Percentiles rank a stretch among this genome's conserved stretches.
Evolutionary conservation across 192 early-diverging fungal genomes (phyloP).

Genomic region (Rhizophagus prolifer): DNA sequence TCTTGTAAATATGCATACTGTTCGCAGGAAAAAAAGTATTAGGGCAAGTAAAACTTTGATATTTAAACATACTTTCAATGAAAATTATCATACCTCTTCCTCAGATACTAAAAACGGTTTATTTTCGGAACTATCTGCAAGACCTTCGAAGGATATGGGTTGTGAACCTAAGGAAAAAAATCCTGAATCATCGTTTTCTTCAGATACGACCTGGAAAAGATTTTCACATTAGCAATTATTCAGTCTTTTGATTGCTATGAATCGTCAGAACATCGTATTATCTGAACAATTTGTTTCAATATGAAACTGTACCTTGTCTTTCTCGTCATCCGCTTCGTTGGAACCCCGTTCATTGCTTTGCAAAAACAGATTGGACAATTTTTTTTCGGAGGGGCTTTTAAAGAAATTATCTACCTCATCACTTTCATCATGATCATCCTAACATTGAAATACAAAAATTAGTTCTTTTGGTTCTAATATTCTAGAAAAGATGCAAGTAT

Average conservation of each 20-base stretch:
- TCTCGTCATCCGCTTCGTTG: neutral
- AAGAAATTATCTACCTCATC: too few species aligned
- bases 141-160: too few species aligned
- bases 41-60: slow-evolving; percentile 9
- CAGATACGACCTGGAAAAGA: neutral
- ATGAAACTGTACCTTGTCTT: slow-evolving; percentile 15
- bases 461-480: neutral
- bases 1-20: slow-evolving; percentile 26
- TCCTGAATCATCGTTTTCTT: too few species aligned
- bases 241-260: neutral
- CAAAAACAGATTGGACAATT: too few species aligned
- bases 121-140: too few species aligned
- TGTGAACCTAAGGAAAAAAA: too few species aligned
- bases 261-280: too few species aligned
- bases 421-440: too few species aligned
- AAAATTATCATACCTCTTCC: slow-evolving; percentile 13
- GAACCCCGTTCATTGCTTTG: too few species aligned
- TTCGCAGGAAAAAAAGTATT: slow-evolving; percentile 16
- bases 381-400: too few species aligned
- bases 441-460: too few species aligned
- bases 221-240: neutral
- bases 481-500: slow-evolving; percentile 25
- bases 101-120: neutral
- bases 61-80: slow-evolving; percentile 9
- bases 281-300: neutral